Conservation (phyloP, 495 filamentous ascomycete species). For the Penicillium odoratum region DNA sequence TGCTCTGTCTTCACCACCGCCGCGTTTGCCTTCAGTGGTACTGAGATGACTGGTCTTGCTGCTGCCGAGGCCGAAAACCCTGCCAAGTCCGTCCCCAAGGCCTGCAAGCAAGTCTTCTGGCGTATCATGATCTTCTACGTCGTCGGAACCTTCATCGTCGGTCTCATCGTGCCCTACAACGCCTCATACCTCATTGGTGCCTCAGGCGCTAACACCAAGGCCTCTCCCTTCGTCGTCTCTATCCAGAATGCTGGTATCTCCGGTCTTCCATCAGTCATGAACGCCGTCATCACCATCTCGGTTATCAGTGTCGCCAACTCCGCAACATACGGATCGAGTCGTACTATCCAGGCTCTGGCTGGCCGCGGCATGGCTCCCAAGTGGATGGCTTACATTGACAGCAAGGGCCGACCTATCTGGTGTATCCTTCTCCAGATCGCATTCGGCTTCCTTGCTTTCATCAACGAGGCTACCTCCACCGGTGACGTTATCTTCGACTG, state of each 20-base stretch:
- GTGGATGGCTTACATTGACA: slow-evolving; percentile 57
- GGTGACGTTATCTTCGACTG: slow-evolving; percentile 53
- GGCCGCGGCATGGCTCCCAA: slow-evolving; percentile 57
- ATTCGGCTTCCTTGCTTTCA: slow-evolving; percentile 57
- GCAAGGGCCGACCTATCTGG: slow-evolving; percentile 55
- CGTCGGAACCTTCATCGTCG: slow-evolving; percentile 69
- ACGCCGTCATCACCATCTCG: slow-evolving; percentile 69
- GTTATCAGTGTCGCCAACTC: slow-evolving; percentile 68
- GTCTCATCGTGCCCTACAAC: slow-evolving; percentile 64
- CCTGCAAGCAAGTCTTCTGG: slow-evolving; percentile 75
- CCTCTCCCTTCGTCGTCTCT: slow-evolving; percentile 74
- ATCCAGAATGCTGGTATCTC: slow-evolving; percentile 65
- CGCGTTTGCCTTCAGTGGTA: slow-evolving; percentile 72
- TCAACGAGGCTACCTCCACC: slow-evolving; percentile 43
- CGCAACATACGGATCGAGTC: slow-evolving; percentile 60
- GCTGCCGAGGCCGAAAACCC: slow-evolving; percentile 70
- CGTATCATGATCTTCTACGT: slow-evolving; percentile 77
- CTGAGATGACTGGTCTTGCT: slow-evolving; percentile 71
- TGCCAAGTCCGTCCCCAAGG: slow-evolving; percentile 60
- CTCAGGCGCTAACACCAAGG: slow-evolving; percentile 50
- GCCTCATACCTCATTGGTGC: slow-evolving; percentile 44
- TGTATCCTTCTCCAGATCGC: slow-evolving; percentile 52
- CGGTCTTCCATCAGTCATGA: slow-evolving; percentile 71
- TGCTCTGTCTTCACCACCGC: slow-evolving; percentile 73
- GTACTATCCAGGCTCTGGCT: slow-evolving; percentile 63